Base-by-base conservation (phyloP, 139 green algal species). In the Trebouxia sp. region DNA sequence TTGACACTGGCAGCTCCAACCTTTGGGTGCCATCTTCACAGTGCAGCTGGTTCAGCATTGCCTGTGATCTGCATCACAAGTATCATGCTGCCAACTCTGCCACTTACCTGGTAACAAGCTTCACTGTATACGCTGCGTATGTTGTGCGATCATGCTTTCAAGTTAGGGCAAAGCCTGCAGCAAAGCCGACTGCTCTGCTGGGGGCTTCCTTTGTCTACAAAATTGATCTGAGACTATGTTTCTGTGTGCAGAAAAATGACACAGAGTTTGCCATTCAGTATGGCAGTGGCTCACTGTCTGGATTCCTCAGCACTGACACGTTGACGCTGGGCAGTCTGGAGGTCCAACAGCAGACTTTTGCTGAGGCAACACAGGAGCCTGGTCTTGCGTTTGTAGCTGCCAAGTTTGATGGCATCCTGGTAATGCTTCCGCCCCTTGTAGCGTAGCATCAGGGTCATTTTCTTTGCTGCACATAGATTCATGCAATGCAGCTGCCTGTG, bases 401-500 rank as follows among this genome's bases (percentile, higher is more conserved):
- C 50, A 96, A 96, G 81, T 99, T 99, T 84, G 97, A 99, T 79
- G 97, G 97, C 72, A 98, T 99, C 83, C 83, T 99, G 85, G 92
- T 94, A 67, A 38, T 35, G 6, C 55, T 39, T 37, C 55, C 17
- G 17, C 8, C n/a, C 17, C 17, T 1, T 65, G 20, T 26, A 65
- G 32, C n/a, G n/a, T n/a, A n/a, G n/a, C n/a, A n/a, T n/a, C n/a
- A n/a, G n/a, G n/a, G n/a, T n/a, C n/a, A n/a, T n/a, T n/a, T n/a
- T n/a, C n/a, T n/a, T n/a, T n/a, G n/a, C n/a, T n/a, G n/a, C n/a
- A n/a, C n/a, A n/a, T n/a, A n/a, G n/a, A n/a, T n/a, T n/a, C n/a
- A n/a, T n/a, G n/a, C n/a, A n/a, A n/a, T n/a, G n/a, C n/a, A n/a
- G n/a, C n/a, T n/a, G n/a, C n/a, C n/a, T n/a, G n/a, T n/a, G n/a